These are phyloP conservation scores for Penicillium sp. DNA, from an alignment of 2,329 filamentous ascomycete genomes.

Conservation along the genomic window DNA sequence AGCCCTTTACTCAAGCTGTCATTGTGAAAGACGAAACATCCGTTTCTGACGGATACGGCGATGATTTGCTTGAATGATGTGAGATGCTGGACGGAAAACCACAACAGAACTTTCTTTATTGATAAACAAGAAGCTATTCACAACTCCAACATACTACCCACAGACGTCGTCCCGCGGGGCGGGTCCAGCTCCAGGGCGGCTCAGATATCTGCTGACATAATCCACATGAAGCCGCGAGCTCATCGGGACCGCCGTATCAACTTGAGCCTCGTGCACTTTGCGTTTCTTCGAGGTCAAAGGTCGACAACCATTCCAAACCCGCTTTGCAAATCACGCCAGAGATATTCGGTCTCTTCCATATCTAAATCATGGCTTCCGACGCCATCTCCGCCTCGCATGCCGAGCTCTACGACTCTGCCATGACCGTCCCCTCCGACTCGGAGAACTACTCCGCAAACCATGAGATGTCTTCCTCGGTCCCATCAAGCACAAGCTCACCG, in stretches of 20 bases:
- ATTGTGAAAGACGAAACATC: too few species aligned
- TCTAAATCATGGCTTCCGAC: slow-evolving; percentile 34
- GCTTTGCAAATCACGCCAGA: background rate
- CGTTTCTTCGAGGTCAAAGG: background rate
- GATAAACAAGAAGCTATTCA: background rate
- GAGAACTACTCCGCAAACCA: slow-evolving; percentile 48
- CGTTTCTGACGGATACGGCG: too few species aligned
- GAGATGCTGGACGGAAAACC: too few species aligned
- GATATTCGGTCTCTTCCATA: background rate
- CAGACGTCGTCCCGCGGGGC: background rate
- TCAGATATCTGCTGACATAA: slow-evolving; percentile 7
- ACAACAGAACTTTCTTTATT: too few species aligned
- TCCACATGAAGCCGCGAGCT: background rate
- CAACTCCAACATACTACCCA: background rate
- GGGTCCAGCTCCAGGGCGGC: background rate
- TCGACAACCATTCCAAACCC: background rate
- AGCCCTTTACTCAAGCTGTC: too few species aligned
- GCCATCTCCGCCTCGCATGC: slow-evolving; percentile 30
- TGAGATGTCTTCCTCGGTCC: slow-evolving; percentile 35
- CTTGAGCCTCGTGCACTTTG: background rate
- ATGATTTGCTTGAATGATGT: too few species aligned
- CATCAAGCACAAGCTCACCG: slow-evolving; percentile 40
- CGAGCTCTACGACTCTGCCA: slow-evolving; percentile 44
- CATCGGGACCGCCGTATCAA: slow-evolving; percentile 4
- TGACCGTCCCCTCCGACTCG: slow-evolving; percentile 50